Conservation (phyloP, 2,329 filamentous ascomycete genomes). For the Aspergillus sp. region DNA sequence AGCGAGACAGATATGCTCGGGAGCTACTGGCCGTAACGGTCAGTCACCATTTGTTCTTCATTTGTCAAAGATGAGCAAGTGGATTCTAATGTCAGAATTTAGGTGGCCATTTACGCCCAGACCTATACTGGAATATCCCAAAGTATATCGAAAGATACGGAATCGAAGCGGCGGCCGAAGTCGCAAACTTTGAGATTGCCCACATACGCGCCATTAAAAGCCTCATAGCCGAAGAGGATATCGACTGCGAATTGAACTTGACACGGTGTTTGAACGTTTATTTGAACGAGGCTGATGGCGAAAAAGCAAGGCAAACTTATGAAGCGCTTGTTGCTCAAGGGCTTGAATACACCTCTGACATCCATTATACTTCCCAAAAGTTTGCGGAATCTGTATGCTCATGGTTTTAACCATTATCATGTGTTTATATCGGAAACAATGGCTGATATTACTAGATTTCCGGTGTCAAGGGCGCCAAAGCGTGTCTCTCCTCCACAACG, state of each 20-base stretch:
- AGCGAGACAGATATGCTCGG: constrained; percentile 43
- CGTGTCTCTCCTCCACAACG: constrained; percentile 37
- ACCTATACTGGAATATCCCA: constrained; percentile 43
- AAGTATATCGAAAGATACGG: constrained; percentile 39
- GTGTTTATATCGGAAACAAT: not conserved
- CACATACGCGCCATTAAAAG: constrained; percentile 45
- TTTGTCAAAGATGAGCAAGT: not conserved
- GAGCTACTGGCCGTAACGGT: constrained; percentile 48
- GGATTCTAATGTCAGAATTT: not conserved
- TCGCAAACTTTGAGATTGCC: constrained; percentile 43
- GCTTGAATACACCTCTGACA: constrained; percentile 30
- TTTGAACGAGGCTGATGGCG: constrained; percentile 34
- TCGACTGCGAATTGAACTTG: constrained; percentile 47
- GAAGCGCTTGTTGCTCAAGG: constrained; percentile 31
- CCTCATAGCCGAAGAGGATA: constrained; percentile 41
- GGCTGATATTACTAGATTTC: constrained; percentile 27
- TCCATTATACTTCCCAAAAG: constrained; percentile 26
- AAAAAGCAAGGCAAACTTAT: constrained; percentile 27
- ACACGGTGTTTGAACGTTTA: constrained; percentile 45
- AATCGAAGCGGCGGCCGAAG: constrained; percentile 36
- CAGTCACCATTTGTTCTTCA: not conserved
- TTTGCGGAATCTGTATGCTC: constrained; percentile 30
- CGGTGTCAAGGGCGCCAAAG: constrained; percentile 41
- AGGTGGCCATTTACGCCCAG: constrained; percentile 45
- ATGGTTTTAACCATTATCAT: not conserved